Percentiles rank a stretch among this genome's conserved stretches.
Conservation (phyloP, 2,329 filamentous ascomycete genomes). For the Fusarium sterilihyphosum region DNA sequence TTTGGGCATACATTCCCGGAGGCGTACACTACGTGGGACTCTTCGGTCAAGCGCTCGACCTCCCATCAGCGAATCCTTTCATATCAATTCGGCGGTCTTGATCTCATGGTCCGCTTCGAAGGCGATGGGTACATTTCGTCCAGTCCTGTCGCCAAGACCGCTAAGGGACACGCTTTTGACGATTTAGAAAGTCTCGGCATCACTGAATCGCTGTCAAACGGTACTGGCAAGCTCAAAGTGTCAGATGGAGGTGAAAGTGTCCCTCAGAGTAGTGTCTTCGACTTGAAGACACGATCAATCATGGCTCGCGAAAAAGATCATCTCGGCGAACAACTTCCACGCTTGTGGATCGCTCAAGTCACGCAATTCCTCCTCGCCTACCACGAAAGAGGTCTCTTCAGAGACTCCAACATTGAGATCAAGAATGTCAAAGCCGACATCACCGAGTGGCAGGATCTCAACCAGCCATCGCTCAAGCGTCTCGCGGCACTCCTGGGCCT, state of each 20-base stretch:
- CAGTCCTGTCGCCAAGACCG: neutral
- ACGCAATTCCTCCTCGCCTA: constrained; percentile 54
- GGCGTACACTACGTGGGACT: constrained; percentile 71
- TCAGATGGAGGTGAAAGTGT: constrained; percentile 40
- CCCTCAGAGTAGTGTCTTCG: constrained; percentile 51
- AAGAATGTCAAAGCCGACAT: constrained; percentile 46
- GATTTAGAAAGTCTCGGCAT: constrained; percentile 18
- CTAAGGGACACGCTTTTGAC: neutral
- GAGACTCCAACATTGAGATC: constrained; percentile 46
- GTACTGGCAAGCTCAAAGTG: constrained; percentile 16
- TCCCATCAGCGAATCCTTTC: constrained; percentile 71
- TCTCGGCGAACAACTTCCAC: constrained; percentile 51
- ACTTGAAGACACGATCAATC: constrained; percentile 56
- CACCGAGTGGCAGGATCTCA: constrained; percentile 49
- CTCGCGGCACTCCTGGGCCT: constrained; percentile 41
- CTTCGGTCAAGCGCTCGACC: constrained; percentile 60
- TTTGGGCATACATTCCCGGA: constrained; percentile 75
- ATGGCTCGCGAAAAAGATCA: constrained; percentile 29
- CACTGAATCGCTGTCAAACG: neutral
- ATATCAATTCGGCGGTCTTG: constrained; percentile 62
- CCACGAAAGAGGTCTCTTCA: constrained; percentile 50
- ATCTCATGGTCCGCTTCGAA: constrained; percentile 43
- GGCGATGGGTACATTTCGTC: constrained; percentile 42
- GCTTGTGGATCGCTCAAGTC: constrained; percentile 54
- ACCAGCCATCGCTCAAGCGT: constrained; percentile 43